phyloP scores from a whole-genome alignment of 2,329 filamentous ascomycete species.

The Epichloe baconii region DNA sequence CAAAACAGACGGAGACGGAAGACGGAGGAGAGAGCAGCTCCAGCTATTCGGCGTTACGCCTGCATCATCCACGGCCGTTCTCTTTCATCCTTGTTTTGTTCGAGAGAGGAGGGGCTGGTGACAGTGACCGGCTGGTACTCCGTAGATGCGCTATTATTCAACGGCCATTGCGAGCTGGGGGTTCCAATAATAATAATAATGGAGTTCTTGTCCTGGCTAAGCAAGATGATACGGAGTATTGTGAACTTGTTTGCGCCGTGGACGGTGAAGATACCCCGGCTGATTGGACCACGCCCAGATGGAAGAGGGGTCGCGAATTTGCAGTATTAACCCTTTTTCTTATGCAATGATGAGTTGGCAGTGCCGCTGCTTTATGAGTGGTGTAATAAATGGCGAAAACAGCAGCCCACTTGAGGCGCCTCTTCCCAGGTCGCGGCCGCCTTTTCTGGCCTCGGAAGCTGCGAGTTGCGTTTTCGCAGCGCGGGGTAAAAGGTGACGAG shows the following conservation, averaged over 20 bases:
- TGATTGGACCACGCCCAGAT: slow-evolving; percentile 11
- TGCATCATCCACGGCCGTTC: not conserved
- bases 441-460: slow-evolving; percentile 6
- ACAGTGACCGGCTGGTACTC: slow-evolving; percentile 3
- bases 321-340: slow-evolving; percentile 20
- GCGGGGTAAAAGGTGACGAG: slow-evolving; percentile 1
- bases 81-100: not conserved
- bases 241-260: slow-evolving; percentile 2
- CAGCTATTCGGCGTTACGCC: not conserved
- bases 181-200: not conserved
- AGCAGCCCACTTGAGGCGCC: slow-evolving; percentile 5
- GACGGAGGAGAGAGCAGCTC: not conserved
- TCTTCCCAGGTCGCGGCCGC: slow-evolving; percentile 3
- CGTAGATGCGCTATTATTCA: slow-evolving; percentile 5
- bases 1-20: not conserved
- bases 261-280: slow-evolving; percentile 12
- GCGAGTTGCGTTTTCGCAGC: slow-evolving; percentile 2
- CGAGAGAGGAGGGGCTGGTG: slow-evolving; percentile 3
- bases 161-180: slow-evolving; percentile 5
- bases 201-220: not conserved
- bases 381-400: slow-evolving; percentile 12
- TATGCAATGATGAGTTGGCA: slow-evolving; percentile 73
- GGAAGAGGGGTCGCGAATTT: slow-evolving; percentile 6
- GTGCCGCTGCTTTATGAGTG: slow-evolving; percentile 25
- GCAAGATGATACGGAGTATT: slow-evolving; percentile 2